Percentiles rank a stretch among this genome's conserved stretches.
Conservation (phyloP, 495 filamentous ascomycete species). For the Penicillium ucsense region DNA sequence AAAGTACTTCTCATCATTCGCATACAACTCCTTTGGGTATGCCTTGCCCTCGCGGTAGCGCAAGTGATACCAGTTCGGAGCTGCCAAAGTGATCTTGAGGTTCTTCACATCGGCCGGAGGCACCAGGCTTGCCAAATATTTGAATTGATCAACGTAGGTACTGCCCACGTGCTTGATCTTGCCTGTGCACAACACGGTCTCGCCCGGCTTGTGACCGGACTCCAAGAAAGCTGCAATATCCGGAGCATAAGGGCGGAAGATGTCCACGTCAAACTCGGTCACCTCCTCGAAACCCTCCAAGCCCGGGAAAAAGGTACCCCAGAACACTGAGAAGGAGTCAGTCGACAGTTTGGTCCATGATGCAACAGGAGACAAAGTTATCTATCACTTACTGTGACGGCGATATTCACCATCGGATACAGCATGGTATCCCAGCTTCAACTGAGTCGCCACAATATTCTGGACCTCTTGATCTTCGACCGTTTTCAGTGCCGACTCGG, state of each 20-base stretch:
- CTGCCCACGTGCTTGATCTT: slow-evolving; percentile 60
- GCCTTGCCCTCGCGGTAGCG: slow-evolving; percentile 60
- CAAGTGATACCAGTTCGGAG: slow-evolving; percentile 67
- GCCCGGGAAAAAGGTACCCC: slow-evolving; percentile 68
- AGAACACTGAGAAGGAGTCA: slow-evolving; percentile 40
- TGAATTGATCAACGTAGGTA: slow-evolving; percentile 56
- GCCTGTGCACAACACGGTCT: slow-evolving; percentile 61
- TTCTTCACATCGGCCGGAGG: slow-evolving; percentile 50
- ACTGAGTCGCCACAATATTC: slow-evolving; percentile 55
- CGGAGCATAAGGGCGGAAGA: slow-evolving; percentile 68
- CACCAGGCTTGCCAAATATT: slow-evolving; percentile 54
- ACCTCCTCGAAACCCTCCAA: slow-evolving; percentile 62
- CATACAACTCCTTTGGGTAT: slow-evolving; percentile 56
- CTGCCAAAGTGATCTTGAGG: slow-evolving; percentile 64
- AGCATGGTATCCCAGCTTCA: slow-evolving; percentile 55
- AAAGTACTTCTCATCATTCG: slow-evolving; percentile 61
- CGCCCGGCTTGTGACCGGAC: slow-evolving; percentile 61
- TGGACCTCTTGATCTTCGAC: slow-evolving; percentile 60
- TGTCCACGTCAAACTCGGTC: slow-evolving; percentile 43
- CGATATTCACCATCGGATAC: slow-evolving; percentile 71
- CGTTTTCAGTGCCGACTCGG: slow-evolving; percentile 26
- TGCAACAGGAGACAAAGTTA: not conserved
- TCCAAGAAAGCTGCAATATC: slow-evolving; percentile 69
- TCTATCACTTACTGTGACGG: slow-evolving; percentile 42
- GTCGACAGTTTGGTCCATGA: not conserved